Evolutionary conservation across 2,329 filamentous ascomycete genomes (phyloP), one percentile per base, ranked within the genome.

Genomic region (Botrytis hyacinthi): DNA sequence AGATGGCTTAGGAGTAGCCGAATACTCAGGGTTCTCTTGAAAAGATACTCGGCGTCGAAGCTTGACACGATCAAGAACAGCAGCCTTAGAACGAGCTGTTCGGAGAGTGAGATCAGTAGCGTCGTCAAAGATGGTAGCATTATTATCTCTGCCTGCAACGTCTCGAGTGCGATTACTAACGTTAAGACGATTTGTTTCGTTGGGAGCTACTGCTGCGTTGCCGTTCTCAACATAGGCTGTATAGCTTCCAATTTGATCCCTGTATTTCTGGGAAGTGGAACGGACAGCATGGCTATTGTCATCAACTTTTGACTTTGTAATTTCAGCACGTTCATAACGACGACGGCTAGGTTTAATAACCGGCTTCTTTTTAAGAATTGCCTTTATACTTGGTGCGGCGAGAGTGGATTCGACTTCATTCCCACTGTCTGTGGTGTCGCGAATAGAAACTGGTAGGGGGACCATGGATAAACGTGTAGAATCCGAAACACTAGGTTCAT

Each of bases 81-180:
- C 66, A 32, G 48, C 18, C 48, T 32, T 68, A 16, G 66, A 69
- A 32, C 66, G 66, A 42, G 48, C 48, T 18, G 48, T 69, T 57
- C 66, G 48, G 18, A 69, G 48, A 26, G 66, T 69, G n/a, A 69
- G 66, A 57, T 69, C 66, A 10, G 66, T 69, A 42, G 66, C 66
- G 3, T 69, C 48, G 7, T 69, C 66, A 10, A 69, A 4, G 4
- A 57, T 69, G 35, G 51, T 44, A 10, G 32, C 22, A 40, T 68
- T 42, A 7, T 59, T 18, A 57, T 69, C 35, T 42, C 42, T 51
- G 4, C 29, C 37, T 16, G 18, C 35, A 42, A 42, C 6, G 12
- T 32, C 18, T 65, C n/a, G n/a, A 29, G 26, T 32, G 18, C 16
- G 26, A 14, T 12, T n/a, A 16, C 26, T 44, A n/a, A 20, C n/a